These are phyloP conservation scores for Loxodes magnus DNA, from an alignment of 73 alveolate species.

Conservation along the genomic window DNA sequence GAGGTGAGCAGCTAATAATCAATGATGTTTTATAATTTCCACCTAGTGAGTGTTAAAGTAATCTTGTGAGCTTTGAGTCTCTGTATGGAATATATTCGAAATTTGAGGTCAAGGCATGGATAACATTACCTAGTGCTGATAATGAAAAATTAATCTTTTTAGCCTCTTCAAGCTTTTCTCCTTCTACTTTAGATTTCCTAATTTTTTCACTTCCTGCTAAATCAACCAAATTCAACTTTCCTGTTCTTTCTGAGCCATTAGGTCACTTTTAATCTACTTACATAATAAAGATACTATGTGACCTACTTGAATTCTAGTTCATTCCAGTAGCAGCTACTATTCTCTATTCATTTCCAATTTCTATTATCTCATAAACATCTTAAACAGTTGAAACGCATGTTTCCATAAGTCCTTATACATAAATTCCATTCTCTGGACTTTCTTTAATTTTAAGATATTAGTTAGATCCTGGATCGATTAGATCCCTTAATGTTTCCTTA, in stretches of 20 bases:
- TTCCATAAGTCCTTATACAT: slow-evolving; percentile 89
- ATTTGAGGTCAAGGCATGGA: slow-evolving; percentile 48
- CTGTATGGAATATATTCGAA: slow-evolving; percentile 65
- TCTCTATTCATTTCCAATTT: slow-evolving; percentile 74
- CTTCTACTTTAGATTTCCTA: slow-evolving; percentile 57
- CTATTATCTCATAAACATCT: slow-evolving; percentile 69
- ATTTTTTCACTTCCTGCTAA: slow-evolving; percentile 78
- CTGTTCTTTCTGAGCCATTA: slow-evolving; percentile 33
- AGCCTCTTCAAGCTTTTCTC: slow-evolving; percentile 56
- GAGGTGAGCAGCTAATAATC: slow-evolving; percentile 71
- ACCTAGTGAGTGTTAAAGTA: slow-evolving; percentile 4
- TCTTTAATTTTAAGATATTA: slow-evolving; percentile 69
- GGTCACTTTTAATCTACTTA: slow-evolving; percentile 78
- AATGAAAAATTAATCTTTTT: slow-evolving; percentile 66
- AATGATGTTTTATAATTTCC: slow-evolving; percentile 32
- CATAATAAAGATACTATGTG: slow-evolving; percentile 93
- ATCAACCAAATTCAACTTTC: slow-evolving; percentile 70
- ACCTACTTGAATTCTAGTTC: slow-evolving; percentile 82
- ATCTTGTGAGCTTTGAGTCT: slow-evolving; percentile 36
- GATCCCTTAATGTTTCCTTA: slow-evolving; percentile 67
- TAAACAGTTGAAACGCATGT: slow-evolving; percentile 88
- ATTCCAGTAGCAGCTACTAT: slow-evolving; percentile 82
- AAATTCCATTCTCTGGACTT: slow-evolving; percentile 89
- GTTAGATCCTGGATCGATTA: slow-evolving; percentile 30
- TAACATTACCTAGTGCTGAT: slow-evolving; percentile 69